Percentiles rank a stretch among this genome's conserved stretches.
These are phyloP conservation scores for Casuarina cunninghamiana DNA, from an alignment of 306 rosid species.

Conservation along the genomic window DNA sequence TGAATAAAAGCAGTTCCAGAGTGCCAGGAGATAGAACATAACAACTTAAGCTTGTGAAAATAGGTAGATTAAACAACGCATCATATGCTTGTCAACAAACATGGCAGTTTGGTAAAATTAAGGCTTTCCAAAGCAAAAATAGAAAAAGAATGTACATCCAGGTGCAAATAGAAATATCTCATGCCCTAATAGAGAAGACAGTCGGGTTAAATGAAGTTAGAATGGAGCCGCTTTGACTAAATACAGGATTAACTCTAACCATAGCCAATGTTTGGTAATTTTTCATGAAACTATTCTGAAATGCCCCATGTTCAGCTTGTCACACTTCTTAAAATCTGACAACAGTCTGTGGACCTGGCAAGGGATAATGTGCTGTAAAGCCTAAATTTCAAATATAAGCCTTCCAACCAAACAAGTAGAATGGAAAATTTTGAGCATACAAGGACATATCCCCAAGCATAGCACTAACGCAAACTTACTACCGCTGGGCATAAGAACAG, in stretches of 20 bases:
- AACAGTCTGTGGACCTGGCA: not conserved
- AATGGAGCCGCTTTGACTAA: not conserved
- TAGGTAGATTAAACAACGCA: not conserved
- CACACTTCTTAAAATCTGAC: not conserved
- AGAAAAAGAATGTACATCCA: not conserved
- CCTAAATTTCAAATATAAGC: not conserved
- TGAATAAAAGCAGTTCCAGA: not conserved
- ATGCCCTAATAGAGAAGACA: not conserved
- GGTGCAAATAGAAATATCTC: not conserved
- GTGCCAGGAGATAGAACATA: not conserved
- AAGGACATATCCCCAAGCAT: not conserved
- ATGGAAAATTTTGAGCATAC: not conserved
- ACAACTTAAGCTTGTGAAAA: not conserved
- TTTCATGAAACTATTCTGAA: not conserved
- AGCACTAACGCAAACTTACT: not conserved
- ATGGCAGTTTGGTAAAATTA: not conserved
- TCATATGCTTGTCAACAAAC: not conserved
- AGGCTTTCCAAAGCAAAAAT: not conserved
- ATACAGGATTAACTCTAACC: not conserved
- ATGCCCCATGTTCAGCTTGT: not conserved
- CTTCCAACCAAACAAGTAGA: not conserved
- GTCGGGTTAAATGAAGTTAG: not conserved
- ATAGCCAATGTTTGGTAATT: not conserved
- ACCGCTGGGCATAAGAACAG: not conserved
- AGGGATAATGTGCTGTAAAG: not conserved